Evolutionary conservation across 2,329 filamentous ascomycete genomes (phyloP).

Genomic region (Microsporum audouinii): DNA sequence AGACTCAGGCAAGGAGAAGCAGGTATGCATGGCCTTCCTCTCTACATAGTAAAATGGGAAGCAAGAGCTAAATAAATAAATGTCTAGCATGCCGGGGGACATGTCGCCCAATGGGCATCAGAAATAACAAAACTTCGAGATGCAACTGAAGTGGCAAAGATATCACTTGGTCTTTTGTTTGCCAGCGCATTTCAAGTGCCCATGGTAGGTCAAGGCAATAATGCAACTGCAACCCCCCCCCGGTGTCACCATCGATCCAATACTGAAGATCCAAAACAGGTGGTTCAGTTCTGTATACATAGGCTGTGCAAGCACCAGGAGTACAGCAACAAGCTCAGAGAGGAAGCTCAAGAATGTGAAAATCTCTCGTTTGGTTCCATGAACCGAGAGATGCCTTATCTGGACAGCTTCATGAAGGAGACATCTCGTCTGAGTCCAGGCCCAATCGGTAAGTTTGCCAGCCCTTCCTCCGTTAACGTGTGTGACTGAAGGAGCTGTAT

Average conservation of each 20-base stretch:
- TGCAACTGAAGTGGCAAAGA: background rate
- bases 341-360: slow-evolving; percentile 13
- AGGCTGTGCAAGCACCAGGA: slow-evolving; percentile 14
- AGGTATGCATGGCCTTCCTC: background rate
- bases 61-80: background rate
- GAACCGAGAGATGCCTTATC: slow-evolving; percentile 10
- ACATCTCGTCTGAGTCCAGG: slow-evolving; percentile 14
- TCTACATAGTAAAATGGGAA: background rate
- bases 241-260: background rate
- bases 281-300: background rate
- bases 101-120: background rate
- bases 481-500: background rate
- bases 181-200: background rate
- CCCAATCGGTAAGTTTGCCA: slow-evolving; percentile 10
- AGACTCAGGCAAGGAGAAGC: background rate
- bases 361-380: slow-evolving; percentile 6
- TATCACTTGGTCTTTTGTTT: background rate
- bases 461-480: background rate
- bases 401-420: slow-evolving; percentile 20
- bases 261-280: background rate
- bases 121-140: background rate
- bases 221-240: background rate
- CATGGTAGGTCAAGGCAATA: background rate
- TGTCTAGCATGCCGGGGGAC: background rate
- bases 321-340: slow-evolving; percentile 14